Evolutionary conservation across 495 filamentous ascomycete genomes (phyloP).

Genomic region (Lophiotrema nucula): DNA sequence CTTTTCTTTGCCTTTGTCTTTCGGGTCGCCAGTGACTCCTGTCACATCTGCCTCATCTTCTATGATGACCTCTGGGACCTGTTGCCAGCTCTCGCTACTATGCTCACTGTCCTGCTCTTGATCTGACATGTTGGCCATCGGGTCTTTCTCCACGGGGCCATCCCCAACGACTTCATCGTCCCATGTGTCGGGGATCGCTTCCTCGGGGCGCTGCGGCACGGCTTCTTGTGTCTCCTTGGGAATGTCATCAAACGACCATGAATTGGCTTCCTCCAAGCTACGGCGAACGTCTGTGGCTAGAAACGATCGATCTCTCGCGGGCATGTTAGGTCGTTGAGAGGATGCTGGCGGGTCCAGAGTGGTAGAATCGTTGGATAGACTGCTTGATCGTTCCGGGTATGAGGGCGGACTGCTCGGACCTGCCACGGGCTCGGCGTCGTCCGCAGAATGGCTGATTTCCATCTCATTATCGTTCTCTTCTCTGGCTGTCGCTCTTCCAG

Average conservation of each 20-base stretch:
- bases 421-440: too few species aligned
- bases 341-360: too few species aligned
- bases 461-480: too few species aligned
- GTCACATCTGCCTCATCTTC: constrained; percentile 1
- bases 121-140: neutral
- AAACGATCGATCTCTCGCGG: constrained; percentile 35
- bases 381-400: too few species aligned
- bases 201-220: too few species aligned
- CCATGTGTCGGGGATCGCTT: constrained; percentile 15
- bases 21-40: neutral
- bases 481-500: too few species aligned
- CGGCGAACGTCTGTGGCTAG: constrained; percentile 41
- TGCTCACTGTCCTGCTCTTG: constrained; percentile 30
- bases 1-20: constrained; percentile 24
- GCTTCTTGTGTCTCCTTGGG: too few species aligned
- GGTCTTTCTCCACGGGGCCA: neutral
- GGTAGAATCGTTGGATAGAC: too few species aligned
- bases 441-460: too few species aligned
- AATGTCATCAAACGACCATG: constrained; percentile 23
- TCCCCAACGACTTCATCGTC: constrained; percentile 9
- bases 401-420: too few species aligned
- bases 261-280: constrained; percentile 35
- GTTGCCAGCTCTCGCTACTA: constrained; percentile 35
- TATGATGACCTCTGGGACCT: constrained; percentile 14
- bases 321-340: constrained; percentile 37